phyloP scores from a whole-genome alignment of 331 rosid species.

The Ulmus americana region DNA sequence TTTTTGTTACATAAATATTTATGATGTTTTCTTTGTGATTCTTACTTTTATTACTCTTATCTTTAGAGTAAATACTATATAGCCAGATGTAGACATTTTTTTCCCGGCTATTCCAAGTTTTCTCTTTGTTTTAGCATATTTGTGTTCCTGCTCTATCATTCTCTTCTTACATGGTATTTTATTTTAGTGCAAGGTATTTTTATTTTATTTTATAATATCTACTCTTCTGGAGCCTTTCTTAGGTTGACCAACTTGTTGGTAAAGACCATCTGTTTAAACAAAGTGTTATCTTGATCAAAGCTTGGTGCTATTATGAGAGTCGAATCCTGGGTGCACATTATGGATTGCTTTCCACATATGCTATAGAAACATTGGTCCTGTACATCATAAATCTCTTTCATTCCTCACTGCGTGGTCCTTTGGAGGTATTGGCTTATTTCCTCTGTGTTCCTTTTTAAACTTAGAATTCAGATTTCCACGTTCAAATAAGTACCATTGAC shows the following conservation, averaged over 20 bases:
- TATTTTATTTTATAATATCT: background rate
- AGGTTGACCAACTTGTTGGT: conserved; percentile 61
- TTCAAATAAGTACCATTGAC: conserved; percentile 14
- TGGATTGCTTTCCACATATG: conserved; percentile 85
- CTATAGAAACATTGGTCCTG: conserved; percentile 72
- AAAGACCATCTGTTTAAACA: conserved; percentile 81
- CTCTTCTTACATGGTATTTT: background rate
- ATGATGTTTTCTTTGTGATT: background rate
- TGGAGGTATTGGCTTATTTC: conserved; percentile 51
- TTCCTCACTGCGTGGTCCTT: conserved; percentile 60
- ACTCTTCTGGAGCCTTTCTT: conserved; percentile 12
- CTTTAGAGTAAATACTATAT: background rate
- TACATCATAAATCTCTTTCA: conserved; percentile 65
- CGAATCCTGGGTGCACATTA: conserved; percentile 80
- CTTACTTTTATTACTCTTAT: background rate
- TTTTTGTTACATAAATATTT: conserved; percentile 2
- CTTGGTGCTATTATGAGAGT: conserved; percentile 96
- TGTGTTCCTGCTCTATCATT: background rate
- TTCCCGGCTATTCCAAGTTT: no score
- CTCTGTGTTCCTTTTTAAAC: background rate
- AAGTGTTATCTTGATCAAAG: conserved; percentile 70
- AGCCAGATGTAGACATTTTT: no score
- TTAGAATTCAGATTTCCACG: background rate
- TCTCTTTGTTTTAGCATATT: no score
- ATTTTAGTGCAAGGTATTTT: background rate